Percentiles rank a stretch among this genome's conserved stretches.
Conservation (phyloP, 768 basidiomycete species). For the Clavaria fumosa region DNA sequence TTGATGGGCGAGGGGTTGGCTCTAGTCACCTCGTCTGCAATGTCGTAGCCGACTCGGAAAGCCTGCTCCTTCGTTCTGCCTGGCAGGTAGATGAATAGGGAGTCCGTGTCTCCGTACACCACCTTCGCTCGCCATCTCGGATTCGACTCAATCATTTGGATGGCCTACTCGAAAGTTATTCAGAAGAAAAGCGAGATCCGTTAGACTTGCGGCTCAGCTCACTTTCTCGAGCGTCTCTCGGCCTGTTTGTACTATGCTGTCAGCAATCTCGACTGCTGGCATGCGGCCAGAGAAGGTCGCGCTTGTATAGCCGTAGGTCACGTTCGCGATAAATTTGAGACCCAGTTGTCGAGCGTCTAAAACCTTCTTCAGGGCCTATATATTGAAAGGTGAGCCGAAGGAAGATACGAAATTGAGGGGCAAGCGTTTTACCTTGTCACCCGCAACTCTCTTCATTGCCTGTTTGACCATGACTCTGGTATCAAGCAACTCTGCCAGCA, state of each 20-base stretch:
- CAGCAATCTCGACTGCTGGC: conserved; percentile 97
- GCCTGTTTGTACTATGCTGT: conserved; percentile 94
- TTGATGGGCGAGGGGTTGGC: conserved; percentile 85
- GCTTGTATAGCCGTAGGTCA: conserved; percentile 91
- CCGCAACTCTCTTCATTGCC: conserved; percentile 71
- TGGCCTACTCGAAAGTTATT: conserved; percentile 42
- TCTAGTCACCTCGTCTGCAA: conserved; percentile 74
- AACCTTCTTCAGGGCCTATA: conserved; percentile 54
- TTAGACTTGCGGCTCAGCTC: conserved; percentile 11
- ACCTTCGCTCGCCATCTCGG: conserved; percentile 80
- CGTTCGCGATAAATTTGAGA: conserved; percentile 87
- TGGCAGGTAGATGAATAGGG: conserved; percentile 79
- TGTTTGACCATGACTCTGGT: conserved; percentile 98
- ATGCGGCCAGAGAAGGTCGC: conserved; percentile 93
- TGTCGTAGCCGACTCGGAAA: conserved; percentile 84
- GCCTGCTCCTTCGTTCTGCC: conserved; percentile 91
- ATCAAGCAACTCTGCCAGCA: conserved; percentile 85
- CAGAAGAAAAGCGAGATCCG: background rate
- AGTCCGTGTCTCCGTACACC: conserved; percentile 97
- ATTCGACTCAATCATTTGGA: conserved; percentile 57
- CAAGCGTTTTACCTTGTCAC: conserved; percentile 45
- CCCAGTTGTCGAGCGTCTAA: conserved; percentile 86
- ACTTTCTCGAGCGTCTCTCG: conserved; percentile 93
- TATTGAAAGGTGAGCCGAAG: background rate
- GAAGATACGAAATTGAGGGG: conserved; percentile 1